Percentiles rank a stretch among this genome's conserved stretches.
phyloP scores from a whole-genome alignment of 805 yeast genomes.

The Candida chauliodis region DNA sequence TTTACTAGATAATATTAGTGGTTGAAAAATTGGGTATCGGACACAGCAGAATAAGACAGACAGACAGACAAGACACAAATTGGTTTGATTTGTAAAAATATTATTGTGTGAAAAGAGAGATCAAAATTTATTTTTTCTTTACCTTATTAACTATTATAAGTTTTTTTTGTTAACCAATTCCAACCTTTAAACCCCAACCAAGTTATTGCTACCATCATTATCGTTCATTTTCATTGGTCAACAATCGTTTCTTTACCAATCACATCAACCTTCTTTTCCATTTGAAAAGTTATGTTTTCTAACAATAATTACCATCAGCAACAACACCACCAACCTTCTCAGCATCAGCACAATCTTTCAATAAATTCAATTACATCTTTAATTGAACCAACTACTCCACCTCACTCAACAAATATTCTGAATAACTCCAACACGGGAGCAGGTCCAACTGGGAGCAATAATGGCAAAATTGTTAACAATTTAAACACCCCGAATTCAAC shows the following conservation, averaged over 20 bases:
- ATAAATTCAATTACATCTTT: slow-evolving; percentile 43
- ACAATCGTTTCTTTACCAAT: background rate
- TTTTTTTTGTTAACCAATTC: too few species aligned
- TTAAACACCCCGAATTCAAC: slow-evolving; percentile 8
- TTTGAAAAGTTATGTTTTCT: background rate
- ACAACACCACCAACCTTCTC: background rate
- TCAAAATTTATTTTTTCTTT: background rate
- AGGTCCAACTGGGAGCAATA: too few species aligned
- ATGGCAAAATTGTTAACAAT: background rate
- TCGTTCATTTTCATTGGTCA: too few species aligned
- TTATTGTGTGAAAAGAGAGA: too few species aligned
- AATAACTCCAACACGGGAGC: slow-evolving; percentile 20
- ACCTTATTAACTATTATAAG: background rate
- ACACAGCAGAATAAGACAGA: too few species aligned
- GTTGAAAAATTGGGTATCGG: too few species aligned
- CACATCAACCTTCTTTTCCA: background rate
- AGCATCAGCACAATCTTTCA: slow-evolving; percentile 33
- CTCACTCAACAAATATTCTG: background rate
- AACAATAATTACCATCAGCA: slow-evolving; percentile 1
- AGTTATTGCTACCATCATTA: too few species aligned
- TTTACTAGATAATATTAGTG: too few species aligned
- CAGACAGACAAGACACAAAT: too few species aligned
- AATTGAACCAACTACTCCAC: slow-evolving; percentile 53
- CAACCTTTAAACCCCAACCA: too few species aligned
- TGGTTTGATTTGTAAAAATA: too few species aligned